Evolutionary conservation across 2,329 filamentous ascomycete genomes (phyloP), one percentile per base, ranked within the genome.

Genomic region (Fusarium humuli): DNA sequence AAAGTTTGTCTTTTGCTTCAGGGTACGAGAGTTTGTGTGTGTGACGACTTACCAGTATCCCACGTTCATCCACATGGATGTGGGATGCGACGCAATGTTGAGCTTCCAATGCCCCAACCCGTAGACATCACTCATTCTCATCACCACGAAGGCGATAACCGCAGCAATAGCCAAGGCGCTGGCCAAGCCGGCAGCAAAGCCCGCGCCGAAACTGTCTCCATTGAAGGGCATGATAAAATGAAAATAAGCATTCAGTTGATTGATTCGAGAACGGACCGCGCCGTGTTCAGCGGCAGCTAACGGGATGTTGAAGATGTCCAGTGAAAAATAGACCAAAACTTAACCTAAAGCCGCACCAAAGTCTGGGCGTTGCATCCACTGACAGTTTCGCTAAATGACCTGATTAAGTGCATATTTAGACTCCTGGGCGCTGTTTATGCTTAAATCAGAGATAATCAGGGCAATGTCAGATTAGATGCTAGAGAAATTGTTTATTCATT

Each of bases 31-130:
- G 47, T 29, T 23, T 13, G 18, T 20, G 32, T 16, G 16, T 7
- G 42, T 61, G 56, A 29, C 34, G 34, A 79, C 84, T 74, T 83
- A 84, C 87, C 87, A 90, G 64, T 86, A 89, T 1, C 87, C 87
- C 78, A 89, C 83, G 60, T 89, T 89, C 86, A 89, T 89, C 87
- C 87, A 90, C 86, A 88, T 87, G n/a, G 81, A 82, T 7, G 75
- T 71, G 4, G 83, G 78, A 2, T 83, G 83, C 2, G 85, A 73
- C 20, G 80, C 77, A 23, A 87, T 67, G 70, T 89, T 87, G 50
- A 89, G 81, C 65, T 86, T 83, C 67, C 85, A 87, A 79, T 89
- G 87, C 20, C 86, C 84, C 9, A 88, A 77, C 2, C 83, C 83
- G 67, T 88, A 88, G 14, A 77, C 64, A 52, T 79, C 77, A 47